Conservation (phyloP, 2,329 filamentous ascomycete genomes). For the Fusarium nurragi region DNA sequence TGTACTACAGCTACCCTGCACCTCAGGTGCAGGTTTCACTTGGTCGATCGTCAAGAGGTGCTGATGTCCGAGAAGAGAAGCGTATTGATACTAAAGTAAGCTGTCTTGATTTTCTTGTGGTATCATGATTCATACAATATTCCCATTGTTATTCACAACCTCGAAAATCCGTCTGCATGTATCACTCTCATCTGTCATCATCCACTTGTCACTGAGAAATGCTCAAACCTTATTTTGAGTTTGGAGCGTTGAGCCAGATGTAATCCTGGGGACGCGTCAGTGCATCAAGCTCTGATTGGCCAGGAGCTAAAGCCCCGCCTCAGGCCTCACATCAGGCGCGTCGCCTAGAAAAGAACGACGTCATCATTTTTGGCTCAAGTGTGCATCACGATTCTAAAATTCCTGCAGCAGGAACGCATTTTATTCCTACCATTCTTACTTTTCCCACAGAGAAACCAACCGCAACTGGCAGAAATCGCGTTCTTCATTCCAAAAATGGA, state of each 20-base stretch:
- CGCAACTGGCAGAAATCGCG: rapidly evolving
- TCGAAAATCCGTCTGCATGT: too few species aligned
- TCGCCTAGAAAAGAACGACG: background rate
- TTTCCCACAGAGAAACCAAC: background rate
- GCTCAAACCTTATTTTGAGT: background rate
- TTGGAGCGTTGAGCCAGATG: background rate
- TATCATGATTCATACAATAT: too few species aligned
- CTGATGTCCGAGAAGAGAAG: background rate
- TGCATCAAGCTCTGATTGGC: rapidly evolving
- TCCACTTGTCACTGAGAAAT: background rate
- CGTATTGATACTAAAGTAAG: too few species aligned
- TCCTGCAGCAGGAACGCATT: background rate
- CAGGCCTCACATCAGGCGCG: background rate
- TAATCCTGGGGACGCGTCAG: background rate
- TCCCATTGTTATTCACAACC: too few species aligned
- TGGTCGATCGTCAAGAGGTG: background rate
- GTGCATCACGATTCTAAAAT: conserved; percentile 4
- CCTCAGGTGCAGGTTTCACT: background rate
- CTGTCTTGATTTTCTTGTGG: too few species aligned
- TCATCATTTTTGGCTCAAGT: conserved; percentile 4
- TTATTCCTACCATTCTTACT: background rate
- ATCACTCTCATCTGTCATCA: too few species aligned
- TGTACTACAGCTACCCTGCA: background rate
- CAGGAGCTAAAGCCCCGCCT: background rate
- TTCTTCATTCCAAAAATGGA: background rate